Base-by-base conservation (phyloP, 495 filamentous ascomycete genomes). In the Arthonia radiata region DNA sequence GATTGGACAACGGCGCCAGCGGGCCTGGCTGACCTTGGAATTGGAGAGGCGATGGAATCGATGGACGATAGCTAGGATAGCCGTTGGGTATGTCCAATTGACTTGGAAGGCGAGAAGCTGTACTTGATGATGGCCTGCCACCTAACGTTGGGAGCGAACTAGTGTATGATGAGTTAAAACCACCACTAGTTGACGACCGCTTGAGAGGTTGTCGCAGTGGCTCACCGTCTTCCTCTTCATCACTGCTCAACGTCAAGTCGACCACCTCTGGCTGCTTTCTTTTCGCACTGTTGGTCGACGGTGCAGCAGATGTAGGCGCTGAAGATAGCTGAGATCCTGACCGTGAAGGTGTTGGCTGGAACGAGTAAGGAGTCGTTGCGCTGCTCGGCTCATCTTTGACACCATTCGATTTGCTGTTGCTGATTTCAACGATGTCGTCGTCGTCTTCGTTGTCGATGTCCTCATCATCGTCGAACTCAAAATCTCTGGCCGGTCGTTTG, bases 241-340 rank as follows among this genome's bases (percentile, higher is more conserved):
- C 71, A 25, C 71, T 68, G 36, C 66, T 78, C 2, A 66, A 51
- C 1, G 74, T 86, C 30, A 86, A 59, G 39, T 91, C 80, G 30
- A 89, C 81, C 12, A 89, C 59, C 26, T 65, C 59, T 9, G 61
- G 53, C 48, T 2, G 67, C 48, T 13, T 76, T 59, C 42, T 81
- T 86, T 31, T 50, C 66, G 31, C 54, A 52, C 22, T 37, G 34
- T 3, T 36, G 29, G 13, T 27, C 21, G 17, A 24, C 49, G 21
- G 24, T 32, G 38, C 48, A 14, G 52, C 48, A 15, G 45, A 54
- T 22, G 48, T 44, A n/a, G 50, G 55, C 8, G 47, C 49, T 24
- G 46, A 47, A 4, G 10, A 29, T 27, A 9, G 53, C 47, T 12
- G 64, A 64, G n/a, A 56, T 42, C 24, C 67, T 26, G 54, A 54